Evolutionary conservation across 768 basidiomycete species (phyloP).

Genomic region (Suillus plorans): DNA sequence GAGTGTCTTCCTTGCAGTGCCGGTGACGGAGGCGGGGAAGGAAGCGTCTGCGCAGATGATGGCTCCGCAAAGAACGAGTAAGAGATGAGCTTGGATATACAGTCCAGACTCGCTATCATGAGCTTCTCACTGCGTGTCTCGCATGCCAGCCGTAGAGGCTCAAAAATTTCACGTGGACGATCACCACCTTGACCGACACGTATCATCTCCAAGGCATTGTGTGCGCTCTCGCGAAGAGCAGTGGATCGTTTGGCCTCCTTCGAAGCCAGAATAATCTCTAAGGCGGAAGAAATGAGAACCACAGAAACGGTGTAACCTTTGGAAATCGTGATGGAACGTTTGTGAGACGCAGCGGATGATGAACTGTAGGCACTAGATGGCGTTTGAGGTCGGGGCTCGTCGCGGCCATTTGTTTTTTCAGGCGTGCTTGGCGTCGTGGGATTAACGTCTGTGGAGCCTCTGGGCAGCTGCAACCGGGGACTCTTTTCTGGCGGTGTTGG

Average conservation of each 20-base stretch:
- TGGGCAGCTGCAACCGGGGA: not conserved
- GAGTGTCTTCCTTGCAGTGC: constrained; percentile 41
- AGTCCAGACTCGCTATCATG: constrained; percentile 95
- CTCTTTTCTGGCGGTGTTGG: constrained; percentile 12
- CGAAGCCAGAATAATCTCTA: constrained; percentile 84
- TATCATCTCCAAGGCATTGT: constrained; percentile 80
- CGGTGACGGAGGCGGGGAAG: constrained; percentile 81
- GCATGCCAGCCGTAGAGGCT: constrained; percentile 94
- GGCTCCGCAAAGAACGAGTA: constrained; percentile 94
- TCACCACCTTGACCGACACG: constrained; percentile 73
- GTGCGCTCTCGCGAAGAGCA: constrained; percentile 80
- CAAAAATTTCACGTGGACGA: constrained; percentile 84
- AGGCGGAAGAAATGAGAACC: constrained; percentile 78
- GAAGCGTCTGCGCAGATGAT: constrained; percentile 41
- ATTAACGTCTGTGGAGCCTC: constrained; percentile 3
- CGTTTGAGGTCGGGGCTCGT: constrained; percentile 17
- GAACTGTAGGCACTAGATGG: constrained; percentile 15
- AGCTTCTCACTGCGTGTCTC: constrained; percentile 93
- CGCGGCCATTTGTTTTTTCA: constrained; percentile 15
- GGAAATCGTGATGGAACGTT: constrained; percentile 60
- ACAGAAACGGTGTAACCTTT: constrained; percentile 74
- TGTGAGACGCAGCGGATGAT: constrained; percentile 37
- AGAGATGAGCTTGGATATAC: constrained; percentile 95
- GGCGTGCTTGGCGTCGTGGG: constrained; percentile 10
- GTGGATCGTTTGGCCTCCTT: constrained; percentile 84